Conservation (phyloP, 768 basidiomycete genomes). For the Boletus rufocinnamomeus region DNA sequence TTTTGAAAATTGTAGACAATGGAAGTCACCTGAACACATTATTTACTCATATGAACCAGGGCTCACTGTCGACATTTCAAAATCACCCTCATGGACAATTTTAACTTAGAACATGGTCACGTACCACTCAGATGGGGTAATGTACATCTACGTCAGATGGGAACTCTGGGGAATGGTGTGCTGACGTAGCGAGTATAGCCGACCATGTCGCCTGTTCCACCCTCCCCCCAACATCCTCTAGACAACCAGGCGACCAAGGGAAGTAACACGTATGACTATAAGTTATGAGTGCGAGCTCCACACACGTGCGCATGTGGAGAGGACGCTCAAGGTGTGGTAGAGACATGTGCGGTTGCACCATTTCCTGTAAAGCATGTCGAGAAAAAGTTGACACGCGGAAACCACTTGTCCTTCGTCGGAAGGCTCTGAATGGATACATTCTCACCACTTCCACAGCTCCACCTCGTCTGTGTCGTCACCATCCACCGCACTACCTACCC, state of each 20-base stretch:
- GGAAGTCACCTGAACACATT: not conserved
- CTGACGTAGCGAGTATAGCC: too few relatives aligned
- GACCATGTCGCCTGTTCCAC: too few relatives aligned
- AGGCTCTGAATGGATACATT: not conserved
- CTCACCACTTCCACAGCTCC: not conserved
- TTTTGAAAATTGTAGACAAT: not conserved
- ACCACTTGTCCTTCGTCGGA: not conserved
- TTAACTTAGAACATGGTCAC: not conserved
- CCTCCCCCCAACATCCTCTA: too few relatives aligned
- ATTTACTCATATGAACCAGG: not conserved
- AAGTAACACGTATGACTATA: too few relatives aligned
- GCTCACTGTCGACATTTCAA: not conserved
- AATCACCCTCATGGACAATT: not conserved
- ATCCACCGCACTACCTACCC: not conserved
- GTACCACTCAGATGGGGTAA: not conserved
- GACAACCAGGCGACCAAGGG: too few relatives aligned
- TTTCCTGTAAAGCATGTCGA: too few relatives aligned
- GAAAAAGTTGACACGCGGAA: not conserved
- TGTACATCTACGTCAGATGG: not conserved
- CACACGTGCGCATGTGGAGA: too few relatives aligned
- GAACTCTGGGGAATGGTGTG: not conserved
- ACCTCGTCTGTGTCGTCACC: not conserved
- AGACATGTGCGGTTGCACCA: too few relatives aligned
- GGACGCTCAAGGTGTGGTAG: too few relatives aligned
- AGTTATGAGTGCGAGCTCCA: too few relatives aligned